Evolutionary conservation across 768 basidiomycete species (phyloP), one percentile per base, ranked within the genome.

Genomic region (Suillus bovinus): DNA sequence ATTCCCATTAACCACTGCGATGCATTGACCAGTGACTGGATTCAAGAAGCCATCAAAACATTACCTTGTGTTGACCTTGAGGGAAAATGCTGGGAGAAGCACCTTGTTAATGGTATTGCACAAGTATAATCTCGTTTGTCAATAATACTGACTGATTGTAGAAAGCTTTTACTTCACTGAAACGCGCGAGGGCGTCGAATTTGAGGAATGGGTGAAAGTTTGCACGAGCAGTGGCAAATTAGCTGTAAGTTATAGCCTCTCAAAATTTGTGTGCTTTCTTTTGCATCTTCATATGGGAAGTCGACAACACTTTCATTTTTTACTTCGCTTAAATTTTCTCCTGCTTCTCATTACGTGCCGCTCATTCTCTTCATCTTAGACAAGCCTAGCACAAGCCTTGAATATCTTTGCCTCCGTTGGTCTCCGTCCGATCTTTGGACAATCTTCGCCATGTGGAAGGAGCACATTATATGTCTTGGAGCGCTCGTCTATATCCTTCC

Each of bases 401-500:
- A 72, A 78, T 22, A 70, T 84, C 20, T 85, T 87, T 69, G 71
- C 79, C 31, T 67, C 71, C 6, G 70, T 79, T 5, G 76, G 82
- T 22, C 76, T 89, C 4, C 78, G 85, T 9, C 70, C 80, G 24
- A 66, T 86, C 61, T 76, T 84, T 61, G 64, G 75, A 61, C 67
- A 76, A 42, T 80, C 80, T 58, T 70, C 74, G 4, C 59, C 70
- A n/a, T 64, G 66, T 0, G 62, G 65, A 3, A 27, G 38, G 4
- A 9, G 66, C 22, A 72, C 74, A 10, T 73, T 88, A 29, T 82
- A 83, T 69, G 75, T 87, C 33, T 81, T 88, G 64, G 84, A 88
- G 71, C 78, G 82, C 49, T 82, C 86, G 0, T 64, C 75, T 2
- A 77, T 83, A 63, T 70, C 69, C 39, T 86, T 86, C 68, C 76